Evolutionary conservation across 176 grass and related monocot species (phyloP).

Genomic region (Musa beccarii): DNA sequence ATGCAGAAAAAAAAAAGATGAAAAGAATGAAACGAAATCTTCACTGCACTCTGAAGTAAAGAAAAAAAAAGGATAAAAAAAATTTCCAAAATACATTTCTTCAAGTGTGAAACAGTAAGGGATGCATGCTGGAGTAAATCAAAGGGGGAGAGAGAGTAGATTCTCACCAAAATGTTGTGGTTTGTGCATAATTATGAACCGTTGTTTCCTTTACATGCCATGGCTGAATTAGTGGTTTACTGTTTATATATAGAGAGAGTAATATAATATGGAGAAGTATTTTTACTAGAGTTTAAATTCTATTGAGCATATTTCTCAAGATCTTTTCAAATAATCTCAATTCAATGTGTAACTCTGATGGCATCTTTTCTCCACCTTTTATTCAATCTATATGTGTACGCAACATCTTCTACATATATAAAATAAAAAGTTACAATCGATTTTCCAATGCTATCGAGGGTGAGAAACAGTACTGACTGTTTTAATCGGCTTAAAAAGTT

Average conservation of each 20-base stretch:
- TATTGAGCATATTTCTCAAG: too few species aligned
- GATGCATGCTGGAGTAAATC: not conserved
- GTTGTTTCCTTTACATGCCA: not conserved
- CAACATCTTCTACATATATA: too few species aligned
- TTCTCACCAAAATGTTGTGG: not conserved
- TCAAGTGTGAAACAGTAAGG: not conserved
- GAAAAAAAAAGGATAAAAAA: not conserved
- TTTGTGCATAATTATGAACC: not conserved
- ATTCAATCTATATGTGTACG: too few species aligned
- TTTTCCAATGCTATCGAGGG: too few species aligned
- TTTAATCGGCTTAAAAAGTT: too few species aligned
- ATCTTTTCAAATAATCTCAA: too few species aligned
- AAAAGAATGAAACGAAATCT: not conserved
- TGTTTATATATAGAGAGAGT: not conserved
- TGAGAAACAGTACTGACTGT: too few species aligned
- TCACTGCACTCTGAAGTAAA: not conserved
- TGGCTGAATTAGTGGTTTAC: not conserved
- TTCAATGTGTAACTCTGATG: too few species aligned
- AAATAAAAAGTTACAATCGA: too few species aligned
- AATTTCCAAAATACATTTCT: not conserved
- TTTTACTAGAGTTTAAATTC: too few species aligned
- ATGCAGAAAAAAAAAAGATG: not conserved
- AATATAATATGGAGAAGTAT: too few species aligned
- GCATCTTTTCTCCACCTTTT: too few species aligned
- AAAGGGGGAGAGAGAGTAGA: not conserved